Base-by-base conservation (phyloP, 495 filamentous ascomycete genomes). In the Halenospora varia region DNA sequence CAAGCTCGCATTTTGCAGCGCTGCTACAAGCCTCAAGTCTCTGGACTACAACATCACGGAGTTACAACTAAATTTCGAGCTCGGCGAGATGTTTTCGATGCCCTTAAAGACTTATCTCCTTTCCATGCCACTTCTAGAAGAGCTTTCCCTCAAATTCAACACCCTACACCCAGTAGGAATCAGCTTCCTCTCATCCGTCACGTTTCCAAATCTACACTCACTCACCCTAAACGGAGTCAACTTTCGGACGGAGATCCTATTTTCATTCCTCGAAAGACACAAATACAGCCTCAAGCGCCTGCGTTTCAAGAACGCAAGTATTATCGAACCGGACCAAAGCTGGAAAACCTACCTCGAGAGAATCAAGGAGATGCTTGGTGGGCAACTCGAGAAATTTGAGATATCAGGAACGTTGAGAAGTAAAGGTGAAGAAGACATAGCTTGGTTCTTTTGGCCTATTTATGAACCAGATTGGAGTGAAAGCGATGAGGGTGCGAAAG, bases 391-490 rank as follows among this genome's bases (percentile, higher is more conserved):
- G 25, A 59, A 56, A 20, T 55, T 63, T 39, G 45, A 59, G 25
- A 10, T 63, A 4, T 39, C 39, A 1, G 51, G 56, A 0, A 13
- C 26, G 1, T 8, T 57, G 0, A 51, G 25, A n/a, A 40, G 35
- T 2, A 3, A 6, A 0, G 47, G 45, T 2, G 18, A 3, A 23
- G 26, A 29, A 23, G 25, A 25, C 25, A 39, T 39, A 8, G 23
- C 26, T 13, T 56, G 51, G 48, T 20, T 51, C 3, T 19, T 53
- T 19, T 49, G 46, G 24, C 46, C 56, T 1, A 52, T 53, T 25
- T 63, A 63, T 39, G 53, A 52, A 1, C n/a, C 44, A 10, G 47
- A 57, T 23, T 59, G 55, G 61, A 53, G 26, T 10, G 56, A 52
- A 15, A 53, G 26, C 4, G 56, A 52, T 13, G 22, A 20, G 11